A percentile compares a stretch with the other conserved stretches of the same genome.
phyloP scores from a whole-genome alignment of 2,329 filamentous ascomycete genomes.

The Botryotinia convoluta region DNA sequence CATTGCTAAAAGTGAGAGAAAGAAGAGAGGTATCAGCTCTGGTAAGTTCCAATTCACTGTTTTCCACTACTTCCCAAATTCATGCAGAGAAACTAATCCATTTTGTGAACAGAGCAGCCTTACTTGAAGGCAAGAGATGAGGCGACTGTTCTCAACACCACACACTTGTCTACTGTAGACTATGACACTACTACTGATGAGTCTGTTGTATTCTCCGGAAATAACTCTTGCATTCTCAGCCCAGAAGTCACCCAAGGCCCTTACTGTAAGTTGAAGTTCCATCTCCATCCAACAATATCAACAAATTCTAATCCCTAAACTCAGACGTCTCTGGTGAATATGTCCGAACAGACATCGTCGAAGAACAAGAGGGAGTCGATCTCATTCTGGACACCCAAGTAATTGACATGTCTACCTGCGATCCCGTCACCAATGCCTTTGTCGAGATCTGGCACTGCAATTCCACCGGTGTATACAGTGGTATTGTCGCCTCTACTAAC shows the following conservation, averaged over 20 bases:
- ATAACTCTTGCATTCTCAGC: slow-evolving; percentile 49
- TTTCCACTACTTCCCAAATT: not conserved
- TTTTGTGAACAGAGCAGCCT: not conserved
- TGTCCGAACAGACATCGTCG: slow-evolving; percentile 34
- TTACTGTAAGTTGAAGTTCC: slow-evolving; percentile 42
- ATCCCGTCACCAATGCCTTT: slow-evolving; percentile 41
- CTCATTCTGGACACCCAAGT: slow-evolving; percentile 44
- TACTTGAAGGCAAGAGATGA: slow-evolving; percentile 24
- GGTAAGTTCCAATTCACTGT: not conserved
- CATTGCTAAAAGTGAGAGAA: slow-evolving; percentile 37
- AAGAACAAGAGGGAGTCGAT: slow-evolving; percentile 41
- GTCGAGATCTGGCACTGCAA: slow-evolving; percentile 45
- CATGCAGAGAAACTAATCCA: not conserved
- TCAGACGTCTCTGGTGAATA: slow-evolving; percentile 42
- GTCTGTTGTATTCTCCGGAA: slow-evolving; percentile 43
- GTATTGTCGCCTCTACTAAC: slow-evolving; percentile 43
- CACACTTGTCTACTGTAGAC: slow-evolving; percentile 26
- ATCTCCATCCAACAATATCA: not conserved
- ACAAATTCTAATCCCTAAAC: not conserved
- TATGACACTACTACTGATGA: slow-evolving; percentile 40
- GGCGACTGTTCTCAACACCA: slow-evolving; percentile 22
- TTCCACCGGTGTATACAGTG: slow-evolving; percentile 42
- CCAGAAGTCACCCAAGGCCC: slow-evolving; percentile 54
- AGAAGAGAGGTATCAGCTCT: slow-evolving; percentile 35
- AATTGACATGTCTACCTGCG: slow-evolving; percentile 43